Evolutionary conservation across 257 asterid genomes (phyloP), one percentile per base, ranked within the genome.

Genomic region (Galeopsis tetrahit): DNA sequence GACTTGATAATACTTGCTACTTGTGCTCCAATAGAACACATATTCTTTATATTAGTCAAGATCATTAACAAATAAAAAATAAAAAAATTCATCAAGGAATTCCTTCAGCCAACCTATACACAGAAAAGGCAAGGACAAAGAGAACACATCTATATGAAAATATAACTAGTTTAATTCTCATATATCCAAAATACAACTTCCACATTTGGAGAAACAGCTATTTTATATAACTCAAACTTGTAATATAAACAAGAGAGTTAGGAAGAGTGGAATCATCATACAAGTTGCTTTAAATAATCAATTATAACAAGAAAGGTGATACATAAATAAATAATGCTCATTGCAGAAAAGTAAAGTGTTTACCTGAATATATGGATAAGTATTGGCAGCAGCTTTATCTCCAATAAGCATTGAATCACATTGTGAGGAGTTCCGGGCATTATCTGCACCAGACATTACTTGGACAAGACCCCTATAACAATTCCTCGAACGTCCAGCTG

Each of bases 361-460:
- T 72, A 94, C 98, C 98, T 95, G 99, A 82, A 90, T 90, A 58
- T 91, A 90, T 0, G 97, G 99, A 69, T 92, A 95, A 65, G 99
- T 95, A 69, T 95, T 95, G 53, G 99, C 99, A 62, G 90, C 96
- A 13, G 98, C 97, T 35, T 64, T 76, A 66, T 86, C 78, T n/a
- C 99, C 99, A 33, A 95, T 92, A 21, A 95, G 97, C 99, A 95
- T 95, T 0, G 99, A 95, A 73, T 95, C 99, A 76, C 99, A 95
- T 44, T 95, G 99, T 0, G 99, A 95, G 7, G 95, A 90, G 48
- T 92, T 92, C 48, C 70, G 58, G 0, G 98, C 92, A 68, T 89
- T 87, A 31, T 88, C 97, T 5, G 98, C 98, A 86, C 60, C 75
- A 2, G 98, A 89, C 92, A 94, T 81, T 39, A 94, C 91, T 67